Conservation (phyloP, 2,329 filamentous ascomycete species). For the Ceratocystis albifundus region DNA sequence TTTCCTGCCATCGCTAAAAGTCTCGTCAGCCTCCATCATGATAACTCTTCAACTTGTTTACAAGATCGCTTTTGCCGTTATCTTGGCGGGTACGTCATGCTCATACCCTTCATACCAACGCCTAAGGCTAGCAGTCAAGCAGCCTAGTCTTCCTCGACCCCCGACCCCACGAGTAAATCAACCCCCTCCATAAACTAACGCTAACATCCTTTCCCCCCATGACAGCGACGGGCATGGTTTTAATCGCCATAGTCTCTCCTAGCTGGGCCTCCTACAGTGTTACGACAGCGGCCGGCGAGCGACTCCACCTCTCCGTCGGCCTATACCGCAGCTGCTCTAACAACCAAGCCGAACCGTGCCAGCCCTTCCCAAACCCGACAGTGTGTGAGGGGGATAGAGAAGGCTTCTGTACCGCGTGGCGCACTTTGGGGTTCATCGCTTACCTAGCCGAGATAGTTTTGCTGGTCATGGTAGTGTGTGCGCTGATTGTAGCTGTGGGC, state of each 20-base stretch:
- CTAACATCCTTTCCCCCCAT: background rate
- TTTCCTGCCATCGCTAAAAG: background rate
- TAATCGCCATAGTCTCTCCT: slow-evolving; percentile 56
- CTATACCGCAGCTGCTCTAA: slow-evolving; percentile 72
- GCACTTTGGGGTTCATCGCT: slow-evolving; percentile 76
- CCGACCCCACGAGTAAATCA: background rate
- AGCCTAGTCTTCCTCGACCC: background rate
- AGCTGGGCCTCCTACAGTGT: slow-evolving; percentile 59
- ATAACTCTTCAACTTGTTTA: slow-evolving; percentile 14
- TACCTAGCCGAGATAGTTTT: slow-evolving; percentile 73
- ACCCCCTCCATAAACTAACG: background rate
- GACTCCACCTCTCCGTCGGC: slow-evolving; percentile 53
- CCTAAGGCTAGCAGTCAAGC: background rate
- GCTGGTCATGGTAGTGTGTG: slow-evolving; percentile 67
- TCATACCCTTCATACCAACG: background rate
- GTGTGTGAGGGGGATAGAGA: slow-evolving; percentile 49
- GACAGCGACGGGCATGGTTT: slow-evolving; percentile 57
- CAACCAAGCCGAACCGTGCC: slow-evolving; percentile 36
- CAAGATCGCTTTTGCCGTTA: slow-evolving; percentile 9
- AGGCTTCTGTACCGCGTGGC: slow-evolving; percentile 81
- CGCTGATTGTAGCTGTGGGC: slow-evolving; percentile 63
- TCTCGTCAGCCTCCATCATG: background rate
- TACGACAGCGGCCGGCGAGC: slow-evolving; percentile 37
- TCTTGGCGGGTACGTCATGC: slow-evolving; percentile 15
- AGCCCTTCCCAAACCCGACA: slow-evolving; percentile 52